Evolutionary conservation across 768 basidiomycete species (phyloP), one percentile per base, ranked within the genome.

Genomic region (Dictyophora rubrovolvata): DNA sequence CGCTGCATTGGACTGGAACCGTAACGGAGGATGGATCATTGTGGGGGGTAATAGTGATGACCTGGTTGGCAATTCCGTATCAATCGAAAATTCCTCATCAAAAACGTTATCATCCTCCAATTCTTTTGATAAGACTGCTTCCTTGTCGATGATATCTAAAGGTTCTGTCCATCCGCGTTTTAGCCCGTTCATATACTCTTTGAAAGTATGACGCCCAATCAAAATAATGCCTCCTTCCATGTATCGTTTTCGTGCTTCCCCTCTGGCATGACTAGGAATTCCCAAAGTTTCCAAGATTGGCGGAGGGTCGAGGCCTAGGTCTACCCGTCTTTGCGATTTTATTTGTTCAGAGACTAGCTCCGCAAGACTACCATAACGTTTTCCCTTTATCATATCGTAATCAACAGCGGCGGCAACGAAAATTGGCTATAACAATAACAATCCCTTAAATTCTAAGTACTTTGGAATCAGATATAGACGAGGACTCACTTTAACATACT

Each of bases 391-490:
- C 70, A 93, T 80, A 37, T 87, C 84, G 70, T 89, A 99, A 77
- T 99, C 96, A 36, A 97, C 75, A 0, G 93, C 96, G 1, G 93
- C 93, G 5, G 95, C 93, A 36, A 94, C 89, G 5, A 99, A 77
- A 58, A 95, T 81, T 9, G 96, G 96, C 96, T 99, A 67, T 14
- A 59, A 54, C 61, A 36, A 59, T 64, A 56, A 48, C 35, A 46
- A 63, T 47, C 20, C 33, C 16, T 48, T 6, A 46, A 46, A 51
- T 51, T 33, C 49, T 53, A 50, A 48, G 59, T 20, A 53, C 36
- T 16, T 37, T 37, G 62, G 62, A 66, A 63, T 55, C 64, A 33
- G 42, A 1, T 56, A 46, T 56, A 55, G 57, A 51, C n/a, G 52
- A 36, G 28, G 49, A 66, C 83, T 63, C 63, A 96, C 96, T 87